Evolutionary conservation across 768 basidiomycete species (phyloP).

Genomic region (Mycena olivaceomarginata): DNA sequence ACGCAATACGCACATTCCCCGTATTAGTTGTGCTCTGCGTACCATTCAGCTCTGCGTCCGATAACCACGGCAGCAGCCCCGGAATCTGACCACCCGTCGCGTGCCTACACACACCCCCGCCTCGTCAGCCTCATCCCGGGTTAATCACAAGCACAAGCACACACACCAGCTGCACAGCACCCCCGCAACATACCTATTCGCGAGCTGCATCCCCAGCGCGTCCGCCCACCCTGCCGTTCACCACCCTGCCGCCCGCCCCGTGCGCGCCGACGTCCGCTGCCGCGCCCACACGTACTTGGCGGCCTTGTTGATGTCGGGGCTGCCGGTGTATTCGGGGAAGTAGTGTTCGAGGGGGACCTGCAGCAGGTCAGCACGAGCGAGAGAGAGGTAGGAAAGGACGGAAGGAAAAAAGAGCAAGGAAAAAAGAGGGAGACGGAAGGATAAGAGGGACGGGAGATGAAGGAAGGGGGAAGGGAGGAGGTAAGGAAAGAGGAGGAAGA

Average conservation of each 20-base stretch:
- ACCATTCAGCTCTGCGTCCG: slow-evolving; percentile 81
- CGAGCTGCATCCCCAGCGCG: slow-evolving; percentile 81
- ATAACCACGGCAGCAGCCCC: slow-evolving; percentile 79
- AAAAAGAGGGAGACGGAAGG: too few species aligned
- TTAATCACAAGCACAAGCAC: not conserved
- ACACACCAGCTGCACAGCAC: slow-evolving; percentile 92
- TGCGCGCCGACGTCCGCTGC: slow-evolving; percentile 75
- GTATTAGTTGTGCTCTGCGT: slow-evolving; percentile 80
- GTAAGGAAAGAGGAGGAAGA: too few species aligned
- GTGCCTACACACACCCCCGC: slow-evolving; percentile 66
- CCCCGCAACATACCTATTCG: slow-evolving; percentile 90
- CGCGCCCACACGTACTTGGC: slow-evolving; percentile 70
- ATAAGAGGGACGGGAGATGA: too few species aligned
- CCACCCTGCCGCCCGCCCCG: slow-evolving; percentile 56
- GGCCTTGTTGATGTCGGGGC: too few species aligned
- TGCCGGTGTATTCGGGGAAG: too few species aligned
- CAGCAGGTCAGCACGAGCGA: too few species aligned
- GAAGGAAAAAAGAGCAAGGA: too few species aligned
- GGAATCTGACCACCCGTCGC: slow-evolving; percentile 93
- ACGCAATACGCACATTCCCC: slow-evolving; percentile 78
- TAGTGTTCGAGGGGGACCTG: too few species aligned
- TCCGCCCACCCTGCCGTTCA: slow-evolving; percentile 83
- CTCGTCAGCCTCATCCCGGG: not conserved
- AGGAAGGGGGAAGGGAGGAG: too few species aligned
- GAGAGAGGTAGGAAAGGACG: too few species aligned